phyloP scores from a whole-genome alignment of 768 basidiomycete species.

The Gautieria morchelliformis region DNA sequence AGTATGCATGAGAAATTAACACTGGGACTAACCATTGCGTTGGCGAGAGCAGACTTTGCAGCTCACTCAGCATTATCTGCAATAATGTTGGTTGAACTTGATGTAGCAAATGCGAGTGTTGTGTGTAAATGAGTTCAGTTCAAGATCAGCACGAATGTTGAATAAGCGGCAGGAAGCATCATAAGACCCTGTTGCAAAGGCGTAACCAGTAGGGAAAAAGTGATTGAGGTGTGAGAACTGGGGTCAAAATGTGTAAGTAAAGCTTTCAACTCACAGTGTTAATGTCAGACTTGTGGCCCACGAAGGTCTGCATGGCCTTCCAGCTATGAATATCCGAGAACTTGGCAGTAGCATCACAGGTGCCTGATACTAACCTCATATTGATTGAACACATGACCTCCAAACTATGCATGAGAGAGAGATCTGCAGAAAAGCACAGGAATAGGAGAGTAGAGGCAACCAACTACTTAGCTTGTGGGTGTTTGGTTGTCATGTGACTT shows the following conservation, averaged over 20 bases:
- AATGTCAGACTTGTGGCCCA: constrained; percentile 97
- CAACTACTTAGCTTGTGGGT: no score
- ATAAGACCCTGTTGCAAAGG: constrained; percentile 97
- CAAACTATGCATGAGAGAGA: no score
- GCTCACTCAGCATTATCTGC: constrained; percentile 15
- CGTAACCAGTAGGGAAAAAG: constrained; percentile 99
- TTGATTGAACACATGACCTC: no score
- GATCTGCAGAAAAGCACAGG: no score
- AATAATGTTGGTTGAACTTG: neutral
- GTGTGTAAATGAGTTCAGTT: constrained; percentile 93
- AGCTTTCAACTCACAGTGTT: no score
- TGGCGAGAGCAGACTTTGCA: constrained; percentile 18
- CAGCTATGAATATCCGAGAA: constrained; percentile 98
- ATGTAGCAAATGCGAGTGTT: constrained; percentile 24
- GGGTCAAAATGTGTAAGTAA: no score
- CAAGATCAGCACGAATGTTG: constrained; percentile 95
- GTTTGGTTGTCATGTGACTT: no score
- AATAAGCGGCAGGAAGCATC: constrained; percentile 98
- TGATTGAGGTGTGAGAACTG: constrained; percentile 70
- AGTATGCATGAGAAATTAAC: no score
- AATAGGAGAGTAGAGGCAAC: no score
- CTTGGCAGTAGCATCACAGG: constrained; percentile 97
- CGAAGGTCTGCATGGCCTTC: constrained; percentile 96
- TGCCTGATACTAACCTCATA: constrained; percentile 99
- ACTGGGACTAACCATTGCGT: no score